A percentile compares a stretch with the other conserved stretches of the same genome.
phyloP scores from a whole-genome alignment of 2,329 filamentous ascomycete species.

The Talaromyces albobiverticillius region DNA sequence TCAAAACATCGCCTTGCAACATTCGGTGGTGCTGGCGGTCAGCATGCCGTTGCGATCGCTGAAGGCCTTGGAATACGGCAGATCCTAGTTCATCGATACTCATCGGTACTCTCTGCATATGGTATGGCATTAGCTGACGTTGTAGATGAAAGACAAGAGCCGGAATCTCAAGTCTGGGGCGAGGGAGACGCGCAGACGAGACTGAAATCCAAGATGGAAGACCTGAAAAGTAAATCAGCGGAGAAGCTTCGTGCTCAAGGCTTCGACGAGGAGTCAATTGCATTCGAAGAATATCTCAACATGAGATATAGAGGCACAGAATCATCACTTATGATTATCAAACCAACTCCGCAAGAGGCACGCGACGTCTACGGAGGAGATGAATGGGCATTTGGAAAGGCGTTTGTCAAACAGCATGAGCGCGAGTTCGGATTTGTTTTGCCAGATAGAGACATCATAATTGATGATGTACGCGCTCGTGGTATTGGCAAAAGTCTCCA shows the following conservation, averaged over 20 bases:
- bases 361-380: constrained; percentile 60
- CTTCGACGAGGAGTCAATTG: constrained; percentile 69
- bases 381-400: constrained; percentile 78
- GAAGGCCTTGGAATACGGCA: constrained; percentile 76
- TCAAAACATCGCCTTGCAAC: constrained; percentile 81
- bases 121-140: constrained; percentile 90
- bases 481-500: constrained; percentile 87
- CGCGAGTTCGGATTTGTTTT: constrained; percentile 93
- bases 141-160: constrained; percentile 79
- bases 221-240: constrained; percentile 73
- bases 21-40: constrained; percentile 85
- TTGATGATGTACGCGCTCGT: constrained; percentile 84
- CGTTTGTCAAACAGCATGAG: constrained; percentile 81
- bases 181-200: constrained; percentile 58
- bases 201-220: constrained; percentile 70
- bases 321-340: constrained; percentile 84
- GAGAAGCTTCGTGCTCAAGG: constrained; percentile 71
- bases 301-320: constrained; percentile 91
- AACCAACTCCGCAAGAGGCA: constrained; percentile 63
- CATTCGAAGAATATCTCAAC: constrained; percentile 90
- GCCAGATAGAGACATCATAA: constrained; percentile 78
- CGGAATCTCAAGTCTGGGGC: constrained; percentile 58
- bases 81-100: constrained; percentile 81
- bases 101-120: constrained; percentile 84
- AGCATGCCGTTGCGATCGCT: constrained; percentile 89